Percentiles rank a stretch among this genome's conserved stretches.
Conservation (phyloP, 2,329 filamentous ascomycete species). For the Thielaviopsis cerberus region DNA sequence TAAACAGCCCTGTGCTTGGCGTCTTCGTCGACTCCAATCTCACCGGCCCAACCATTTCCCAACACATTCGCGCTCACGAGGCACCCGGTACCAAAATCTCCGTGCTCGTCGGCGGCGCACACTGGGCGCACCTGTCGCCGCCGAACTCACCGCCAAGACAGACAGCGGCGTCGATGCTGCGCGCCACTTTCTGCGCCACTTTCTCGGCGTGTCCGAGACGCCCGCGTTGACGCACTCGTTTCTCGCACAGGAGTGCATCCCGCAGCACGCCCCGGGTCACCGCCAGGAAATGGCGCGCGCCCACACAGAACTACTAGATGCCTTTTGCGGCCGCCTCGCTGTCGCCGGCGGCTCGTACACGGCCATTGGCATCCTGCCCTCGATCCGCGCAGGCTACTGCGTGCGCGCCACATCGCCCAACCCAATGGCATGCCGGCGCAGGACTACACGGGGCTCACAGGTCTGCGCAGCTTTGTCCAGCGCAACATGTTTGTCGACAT, state of each 20-base stretch:
- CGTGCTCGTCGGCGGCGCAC: conserved; percentile 87
- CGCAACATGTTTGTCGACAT: conserved; percentile 15
- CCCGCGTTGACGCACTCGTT: conserved; percentile 43
- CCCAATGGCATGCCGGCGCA: conserved; percentile 14
- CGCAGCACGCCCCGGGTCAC: conserved; percentile 77
- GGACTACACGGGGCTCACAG: conserved; percentile 19
- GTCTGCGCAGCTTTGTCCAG: conserved; percentile 1
- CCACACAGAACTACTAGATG: conserved; percentile 31
- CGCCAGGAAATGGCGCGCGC: conserved; percentile 38
- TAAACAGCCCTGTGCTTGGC: conserved; percentile 66
- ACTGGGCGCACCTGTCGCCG: conserved; percentile 53
- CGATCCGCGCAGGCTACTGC: conserved; percentile 32
- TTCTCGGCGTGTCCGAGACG: conserved; percentile 22
- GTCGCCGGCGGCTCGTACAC: conserved; percentile 42
- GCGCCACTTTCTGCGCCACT: conserved; percentile 53
- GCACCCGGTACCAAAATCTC: conserved; percentile 65
- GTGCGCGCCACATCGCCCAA: conserved; percentile 22
- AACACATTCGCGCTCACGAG: conserved; percentile 17
- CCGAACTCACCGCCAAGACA: conserved; percentile 42
- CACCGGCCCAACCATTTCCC: conserved; percentile 29
- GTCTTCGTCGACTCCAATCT: conserved; percentile 77
- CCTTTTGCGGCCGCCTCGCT: conserved; percentile 44
- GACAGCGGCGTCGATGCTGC: conserved; percentile 54
- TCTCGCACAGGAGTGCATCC: conserved; percentile 54
- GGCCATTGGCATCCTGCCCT: conserved; percentile 30